These are phyloP conservation scores for Solanum piurae DNA, from an alignment of 257 asterid species.

Conservation along the genomic window DNA sequence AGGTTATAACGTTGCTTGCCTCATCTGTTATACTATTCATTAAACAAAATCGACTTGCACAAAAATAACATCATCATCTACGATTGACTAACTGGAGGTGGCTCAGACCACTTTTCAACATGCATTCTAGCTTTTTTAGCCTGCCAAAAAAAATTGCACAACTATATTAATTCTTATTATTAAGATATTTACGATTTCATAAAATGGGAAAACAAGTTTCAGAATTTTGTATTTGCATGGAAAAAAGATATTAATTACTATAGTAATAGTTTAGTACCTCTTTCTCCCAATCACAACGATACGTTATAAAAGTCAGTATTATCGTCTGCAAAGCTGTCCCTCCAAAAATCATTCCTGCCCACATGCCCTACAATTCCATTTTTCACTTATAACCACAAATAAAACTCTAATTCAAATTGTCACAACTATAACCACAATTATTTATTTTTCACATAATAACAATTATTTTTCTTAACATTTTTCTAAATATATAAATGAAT, in stretches of 20 bases:
- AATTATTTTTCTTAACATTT: background rate
- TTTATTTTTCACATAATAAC: too few relatives aligned
- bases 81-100: background rate
- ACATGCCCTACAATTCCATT: constrained; percentile 19
- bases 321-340: constrained; percentile 39
- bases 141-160: background rate
- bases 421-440: too few relatives aligned
- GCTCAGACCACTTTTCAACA: background rate
- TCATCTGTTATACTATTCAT: too few relatives aligned
- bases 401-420: too few relatives aligned
- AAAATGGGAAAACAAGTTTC: background rate
- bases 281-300: constrained; percentile 35
- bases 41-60: background rate
- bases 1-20: too few relatives aligned
- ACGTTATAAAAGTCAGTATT: constrained; percentile 14
- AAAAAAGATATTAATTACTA: background rate
- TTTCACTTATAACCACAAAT: background rate
- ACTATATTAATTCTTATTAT: background rate
- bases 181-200: background rate
- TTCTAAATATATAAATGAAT: background rate
- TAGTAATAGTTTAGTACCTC: constrained; percentile 18
- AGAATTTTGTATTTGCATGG: background rate
- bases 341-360: constrained; percentile 59
- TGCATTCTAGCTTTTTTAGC: background rate
- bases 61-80: background rate